phyloP scores from a whole-genome alignment of 352 stramenopile species.

The Phytophthora parvispora region DNA sequence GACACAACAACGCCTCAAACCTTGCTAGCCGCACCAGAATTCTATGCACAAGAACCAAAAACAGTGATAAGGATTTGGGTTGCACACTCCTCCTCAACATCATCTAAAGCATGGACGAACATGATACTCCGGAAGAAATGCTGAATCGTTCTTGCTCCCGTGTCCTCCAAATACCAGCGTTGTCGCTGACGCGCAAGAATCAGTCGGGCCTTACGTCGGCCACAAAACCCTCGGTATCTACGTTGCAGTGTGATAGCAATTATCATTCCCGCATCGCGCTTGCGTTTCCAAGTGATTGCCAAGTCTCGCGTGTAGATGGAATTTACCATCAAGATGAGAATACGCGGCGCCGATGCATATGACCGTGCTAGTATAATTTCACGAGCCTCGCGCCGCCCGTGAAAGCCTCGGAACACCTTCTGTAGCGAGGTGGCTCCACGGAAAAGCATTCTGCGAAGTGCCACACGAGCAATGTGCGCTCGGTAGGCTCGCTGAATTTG shows the following conservation, averaged over 20 bases:
- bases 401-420: constrained; percentile 59
- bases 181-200: constrained; percentile 40
- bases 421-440: constrained; percentile 59
- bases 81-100: not conserved
- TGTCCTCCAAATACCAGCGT: constrained; percentile 48
- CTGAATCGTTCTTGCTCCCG: constrained; percentile 57
- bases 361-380: constrained; percentile 46
- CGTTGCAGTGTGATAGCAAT: constrained; percentile 55
- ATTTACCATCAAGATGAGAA: constrained; percentile 55
- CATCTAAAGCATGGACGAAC: constrained; percentile 41
- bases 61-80: not conserved
- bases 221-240: constrained; percentile 60
- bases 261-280: constrained; percentile 53
- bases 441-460: constrained; percentile 47
- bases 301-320: constrained; percentile 72
- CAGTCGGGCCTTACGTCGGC: constrained; percentile 44
- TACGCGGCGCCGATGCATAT: constrained; percentile 51
- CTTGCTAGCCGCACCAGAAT: constrained; percentile 64
- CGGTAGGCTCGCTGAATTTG: constrained; percentile 66
- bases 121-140: constrained; percentile 85
- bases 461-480: constrained; percentile 59
- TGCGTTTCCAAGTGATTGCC: constrained; percentile 65
- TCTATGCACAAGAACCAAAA: constrained; percentile 27
- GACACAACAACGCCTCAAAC: constrained; percentile 49
- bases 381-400: constrained; percentile 45